Conservation (phyloP, 192 early-diverging fungal species). For the Phycomyces blakesleeanus region DNA sequence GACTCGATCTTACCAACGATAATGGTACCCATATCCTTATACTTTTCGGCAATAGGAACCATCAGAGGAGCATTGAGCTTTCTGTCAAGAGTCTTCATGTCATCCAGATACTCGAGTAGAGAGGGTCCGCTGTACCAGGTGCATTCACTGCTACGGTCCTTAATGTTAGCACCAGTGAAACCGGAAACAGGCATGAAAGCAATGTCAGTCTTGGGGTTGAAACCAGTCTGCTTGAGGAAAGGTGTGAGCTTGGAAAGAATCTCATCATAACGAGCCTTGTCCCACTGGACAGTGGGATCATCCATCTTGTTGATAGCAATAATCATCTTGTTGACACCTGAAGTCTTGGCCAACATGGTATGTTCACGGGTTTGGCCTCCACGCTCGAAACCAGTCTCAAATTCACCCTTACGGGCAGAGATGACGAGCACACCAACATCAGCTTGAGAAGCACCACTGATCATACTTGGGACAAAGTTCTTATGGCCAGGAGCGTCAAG, state of each 20-base stretch:
- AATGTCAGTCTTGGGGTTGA: constrained; percentile 83
- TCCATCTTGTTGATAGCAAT: constrained; percentile 99
- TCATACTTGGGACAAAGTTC: constrained; percentile 97
- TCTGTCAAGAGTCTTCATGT: constrained; percentile 76
- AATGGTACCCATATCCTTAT: constrained; percentile 98
- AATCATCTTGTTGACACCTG: constrained; percentile 91
- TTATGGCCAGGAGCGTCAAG: constrained; percentile 99
- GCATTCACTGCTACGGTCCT: constrained; percentile 67
- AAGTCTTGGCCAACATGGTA: constrained; percentile 92
- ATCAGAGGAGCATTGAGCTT: constrained; percentile 86
- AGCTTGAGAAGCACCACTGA: constrained; percentile 93
- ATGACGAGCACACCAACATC: constrained; percentile 94
- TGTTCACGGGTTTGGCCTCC: constrained; percentile 99
- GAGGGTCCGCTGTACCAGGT: constrained; percentile 83
- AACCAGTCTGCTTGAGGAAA: constrained; percentile 90
- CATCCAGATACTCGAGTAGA: constrained; percentile 84
- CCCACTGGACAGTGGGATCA: constrained; percentile 93
- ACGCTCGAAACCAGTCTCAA: constrained; percentile 99
- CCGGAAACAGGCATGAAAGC: constrained; percentile 93
- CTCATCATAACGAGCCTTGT: constrained; percentile 91
- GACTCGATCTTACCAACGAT: constrained; percentile 96
- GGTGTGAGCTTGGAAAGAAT: constrained; percentile 78
- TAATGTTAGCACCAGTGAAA: constrained; percentile 95
- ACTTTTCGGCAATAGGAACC: constrained; percentile 94
- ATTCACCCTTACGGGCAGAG: constrained; percentile 97